Base-by-base conservation (phyloP, 139 green algal species). In the Picochlorum sp. region DNA sequence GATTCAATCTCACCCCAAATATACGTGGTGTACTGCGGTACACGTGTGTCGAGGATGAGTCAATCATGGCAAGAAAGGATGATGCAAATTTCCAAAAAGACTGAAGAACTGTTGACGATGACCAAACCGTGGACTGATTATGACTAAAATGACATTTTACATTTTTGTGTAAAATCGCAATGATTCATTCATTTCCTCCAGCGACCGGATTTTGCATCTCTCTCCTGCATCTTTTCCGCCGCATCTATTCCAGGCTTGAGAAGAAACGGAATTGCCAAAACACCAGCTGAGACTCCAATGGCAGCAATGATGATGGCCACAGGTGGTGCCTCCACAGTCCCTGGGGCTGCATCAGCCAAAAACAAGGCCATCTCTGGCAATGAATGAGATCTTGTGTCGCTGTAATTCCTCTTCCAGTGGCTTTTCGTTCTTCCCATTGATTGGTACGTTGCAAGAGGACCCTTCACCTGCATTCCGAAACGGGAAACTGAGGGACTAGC, bases 231-330 rank as follows among this genome's bases (percentile, higher is more conserved):
- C 18, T 75, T 9, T n/a, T 26, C 50, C 0, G 69, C 54, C 20
- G 62, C 69, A 38, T 75, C 69, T 16, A 63, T 65, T 64, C 67
- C 68, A 1, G 51, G 26, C 26, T 75, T 75, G 3, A 75, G 61
- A 41, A 60, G 57, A 3, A 56, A 4, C 2, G 49, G 20, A 45
- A 66, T 50, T 6, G 60, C 38, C 0, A 62, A 30, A 16, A 71
- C 52, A 1, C 24, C 45, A 1, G 60, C 52, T 2, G 62, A 55
- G 0, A 62, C 60, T 0, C 66, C 62, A 13, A 75, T 50, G 1
- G 66, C 62, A 6, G 68, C 60, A 15, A 60, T 45, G 13, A 69
- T 20, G 1, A 69, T 37, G 7, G 66, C 65, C 16, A 58, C 34
- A 28, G 30, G 9, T 15, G 69, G 69, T 5, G 69, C 69, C 8